Evolutionary conservation across 2,329 filamentous ascomycete species (phyloP).

Genomic region (Pseudogymnoascus verrucosus): DNA sequence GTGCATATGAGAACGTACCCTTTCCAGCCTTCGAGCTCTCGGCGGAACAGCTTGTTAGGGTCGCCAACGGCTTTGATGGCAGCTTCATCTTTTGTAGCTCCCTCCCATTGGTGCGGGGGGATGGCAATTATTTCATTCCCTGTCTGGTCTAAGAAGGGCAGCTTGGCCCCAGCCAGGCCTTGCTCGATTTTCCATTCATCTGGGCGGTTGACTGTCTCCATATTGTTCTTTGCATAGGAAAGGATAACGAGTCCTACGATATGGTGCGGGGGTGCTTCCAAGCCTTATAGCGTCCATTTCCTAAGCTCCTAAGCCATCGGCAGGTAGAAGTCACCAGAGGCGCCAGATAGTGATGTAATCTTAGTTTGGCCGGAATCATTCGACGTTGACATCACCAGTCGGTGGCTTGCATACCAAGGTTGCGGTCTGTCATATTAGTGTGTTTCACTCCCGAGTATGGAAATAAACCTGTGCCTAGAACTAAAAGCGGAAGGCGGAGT

Average conservation of each 20-base stretch:
- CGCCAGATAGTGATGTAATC: background rate
- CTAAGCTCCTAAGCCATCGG: background rate
- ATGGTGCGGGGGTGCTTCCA: background rate
- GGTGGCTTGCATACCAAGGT: background rate
- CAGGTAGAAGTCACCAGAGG: background rate
- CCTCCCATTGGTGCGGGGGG: conserved; percentile 23
- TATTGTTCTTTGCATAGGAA: background rate
- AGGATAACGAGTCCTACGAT: background rate
- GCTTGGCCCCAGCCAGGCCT: conserved; percentile 37
- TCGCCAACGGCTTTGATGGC: conserved; percentile 35
- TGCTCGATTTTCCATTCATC: conserved; percentile 49
- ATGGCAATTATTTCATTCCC: conserved; percentile 28
- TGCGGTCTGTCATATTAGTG: background rate
- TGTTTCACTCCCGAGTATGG: background rate
- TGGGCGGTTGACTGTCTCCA: conserved; percentile 20
- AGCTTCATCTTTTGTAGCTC: conserved; percentile 33
- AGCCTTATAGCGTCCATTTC: background rate
- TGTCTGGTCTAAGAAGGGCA: conserved; percentile 41
- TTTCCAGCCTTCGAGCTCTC: conserved; percentile 39
- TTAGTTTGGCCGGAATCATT: background rate
- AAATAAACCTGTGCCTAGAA: background rate
- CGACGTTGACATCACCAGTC: background rate
- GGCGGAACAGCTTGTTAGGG: conserved; percentile 31
- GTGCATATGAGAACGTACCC: conserved; percentile 27
- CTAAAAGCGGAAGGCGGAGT: background rate